Evolutionary conservation across 495 filamentous ascomycete species (phyloP).

Genomic region (Penicillium lagena): DNA sequence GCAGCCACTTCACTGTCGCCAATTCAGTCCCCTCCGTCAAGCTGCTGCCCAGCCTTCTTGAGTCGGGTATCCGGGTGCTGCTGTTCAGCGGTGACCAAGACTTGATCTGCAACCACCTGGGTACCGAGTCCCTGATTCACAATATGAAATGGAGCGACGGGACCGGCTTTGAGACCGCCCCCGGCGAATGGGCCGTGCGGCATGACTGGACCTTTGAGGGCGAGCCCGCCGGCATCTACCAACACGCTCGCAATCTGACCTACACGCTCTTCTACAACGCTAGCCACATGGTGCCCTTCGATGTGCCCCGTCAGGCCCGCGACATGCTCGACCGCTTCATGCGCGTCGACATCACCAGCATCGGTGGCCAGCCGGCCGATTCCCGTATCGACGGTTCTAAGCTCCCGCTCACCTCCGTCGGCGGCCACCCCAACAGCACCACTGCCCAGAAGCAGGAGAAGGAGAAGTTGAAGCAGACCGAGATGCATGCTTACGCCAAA

Average conservation of each 20-base stretch:
- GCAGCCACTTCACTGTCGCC: conserved; percentile 55
- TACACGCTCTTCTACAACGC: conserved; percentile 95
- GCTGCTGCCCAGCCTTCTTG: conserved; percentile 70
- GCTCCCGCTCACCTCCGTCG: conserved; percentile 72
- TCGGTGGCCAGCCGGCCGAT: conserved; percentile 80
- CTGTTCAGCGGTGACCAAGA: conserved; percentile 94
- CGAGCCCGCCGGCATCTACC: conserved; percentile 84
- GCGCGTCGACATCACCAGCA: conserved; percentile 84
- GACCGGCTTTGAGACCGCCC: conserved; percentile 82
- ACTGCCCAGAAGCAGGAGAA: conserved; percentile 66
- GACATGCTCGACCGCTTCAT: conserved; percentile 99
- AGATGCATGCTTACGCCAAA: conserved; percentile 87
- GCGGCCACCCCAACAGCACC: conserved; percentile 78
- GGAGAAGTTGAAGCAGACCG: conserved; percentile 72
- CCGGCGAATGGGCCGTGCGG: conserved; percentile 85
- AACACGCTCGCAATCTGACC: conserved; percentile 88
- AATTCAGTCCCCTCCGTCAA: conserved; percentile 67
- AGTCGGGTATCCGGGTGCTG: conserved; percentile 62
- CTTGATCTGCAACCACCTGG: conserved; percentile 94
- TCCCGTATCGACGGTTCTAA: conserved; percentile 88
- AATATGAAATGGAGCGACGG: conserved; percentile 89
- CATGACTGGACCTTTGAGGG: conserved; percentile 94
- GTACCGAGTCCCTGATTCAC: conserved; percentile 85
- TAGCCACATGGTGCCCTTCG: conserved; percentile 96
- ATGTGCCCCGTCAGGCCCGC: conserved; percentile 76